A percentile compares a stretch with the other conserved stretches of the same genome.
phyloP scores from a whole-genome alignment of 805 yeast genomes.

The Saturnispora galanensis region DNA sequence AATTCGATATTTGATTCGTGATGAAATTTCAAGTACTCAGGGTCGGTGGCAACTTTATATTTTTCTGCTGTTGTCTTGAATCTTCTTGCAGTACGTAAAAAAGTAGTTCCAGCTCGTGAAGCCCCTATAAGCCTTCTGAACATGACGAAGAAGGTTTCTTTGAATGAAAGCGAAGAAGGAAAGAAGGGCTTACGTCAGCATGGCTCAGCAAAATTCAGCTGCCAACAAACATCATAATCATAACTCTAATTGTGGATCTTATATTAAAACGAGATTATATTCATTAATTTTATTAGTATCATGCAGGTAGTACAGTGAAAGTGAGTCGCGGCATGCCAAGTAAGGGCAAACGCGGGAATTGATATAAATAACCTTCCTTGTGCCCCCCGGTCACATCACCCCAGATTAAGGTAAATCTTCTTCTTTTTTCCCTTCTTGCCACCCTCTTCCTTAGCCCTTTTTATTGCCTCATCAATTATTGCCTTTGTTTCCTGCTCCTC shows the following conservation, averaged over 20 bases:
- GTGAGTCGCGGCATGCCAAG: too few relatives aligned
- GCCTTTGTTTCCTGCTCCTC: conserved; percentile 34
- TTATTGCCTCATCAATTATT: conserved; percentile 40
- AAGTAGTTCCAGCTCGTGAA: too few relatives aligned
- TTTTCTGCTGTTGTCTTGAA: background rate
- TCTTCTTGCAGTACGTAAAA: background rate
- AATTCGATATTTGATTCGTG: background rate
- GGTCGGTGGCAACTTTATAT: background rate
- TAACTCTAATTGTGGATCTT: too few relatives aligned
- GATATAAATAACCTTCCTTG: background rate
- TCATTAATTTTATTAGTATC: too few relatives aligned
- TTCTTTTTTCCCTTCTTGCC: conserved; percentile 34
- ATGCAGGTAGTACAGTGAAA: too few relatives aligned
- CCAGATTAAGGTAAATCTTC: conserved; percentile 11
- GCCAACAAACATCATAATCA: too few relatives aligned
- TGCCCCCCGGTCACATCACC: background rate
- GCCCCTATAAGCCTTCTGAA: too few relatives aligned
- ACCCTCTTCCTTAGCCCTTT: conserved; percentile 30
- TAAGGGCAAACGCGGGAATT: background rate
- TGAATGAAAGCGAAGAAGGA: too few relatives aligned
- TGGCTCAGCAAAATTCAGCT: too few relatives aligned
- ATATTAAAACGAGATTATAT: too few relatives aligned
- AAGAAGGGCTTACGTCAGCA: too few relatives aligned
- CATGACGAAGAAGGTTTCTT: too few relatives aligned
- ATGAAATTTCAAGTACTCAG: conserved; percentile 1